phyloP scores from a whole-genome alignment of 2,329 filamentous ascomycete species.

The Stachybotrys echinatus region DNA sequence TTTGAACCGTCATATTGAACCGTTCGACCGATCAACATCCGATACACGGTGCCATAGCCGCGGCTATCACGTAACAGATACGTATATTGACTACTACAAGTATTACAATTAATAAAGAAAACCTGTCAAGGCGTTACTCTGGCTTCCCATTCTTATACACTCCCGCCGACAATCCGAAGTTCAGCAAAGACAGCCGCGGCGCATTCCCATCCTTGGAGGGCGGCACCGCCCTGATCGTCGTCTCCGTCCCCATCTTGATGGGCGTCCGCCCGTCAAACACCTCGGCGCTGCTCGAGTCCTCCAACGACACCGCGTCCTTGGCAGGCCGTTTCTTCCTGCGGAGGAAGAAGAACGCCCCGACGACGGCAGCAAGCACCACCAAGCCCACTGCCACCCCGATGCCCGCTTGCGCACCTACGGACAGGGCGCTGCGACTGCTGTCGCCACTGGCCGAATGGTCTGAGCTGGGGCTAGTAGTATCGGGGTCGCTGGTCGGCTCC shows the following conservation, averaged over 20 bases:
- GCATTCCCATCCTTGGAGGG: neutral
- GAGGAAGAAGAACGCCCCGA: neutral
- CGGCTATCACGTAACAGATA: neutral
- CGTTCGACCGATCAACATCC: too few relatives aligned
- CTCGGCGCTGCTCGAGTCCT: neutral
- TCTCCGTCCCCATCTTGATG: neutral
- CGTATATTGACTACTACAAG: too few relatives aligned
- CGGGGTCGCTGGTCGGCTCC: neutral
- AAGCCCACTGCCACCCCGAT: slow-evolving; percentile 14
- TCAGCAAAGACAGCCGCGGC: slow-evolving; percentile 1
- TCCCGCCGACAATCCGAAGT: slow-evolving; percentile 1
- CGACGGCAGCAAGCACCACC: neutral
- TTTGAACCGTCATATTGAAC: too few relatives aligned
- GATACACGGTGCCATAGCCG: too few relatives aligned
- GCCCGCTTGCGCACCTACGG: slow-evolving; percentile 15
- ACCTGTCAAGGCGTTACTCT: slow-evolving; percentile 1
- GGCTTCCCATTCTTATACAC: neutral
- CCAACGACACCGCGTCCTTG: neutral
- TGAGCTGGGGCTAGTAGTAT: neutral
- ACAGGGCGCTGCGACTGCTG: slow-evolving; percentile 10
- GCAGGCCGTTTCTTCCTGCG: neutral
- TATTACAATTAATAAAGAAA: neutral
- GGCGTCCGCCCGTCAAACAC: neutral
- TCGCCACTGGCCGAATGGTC: neutral
- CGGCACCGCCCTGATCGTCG: neutral